Base-by-base conservation (phyloP, 148 eudicot genomes). In the Beta vulgaris region DNA sequence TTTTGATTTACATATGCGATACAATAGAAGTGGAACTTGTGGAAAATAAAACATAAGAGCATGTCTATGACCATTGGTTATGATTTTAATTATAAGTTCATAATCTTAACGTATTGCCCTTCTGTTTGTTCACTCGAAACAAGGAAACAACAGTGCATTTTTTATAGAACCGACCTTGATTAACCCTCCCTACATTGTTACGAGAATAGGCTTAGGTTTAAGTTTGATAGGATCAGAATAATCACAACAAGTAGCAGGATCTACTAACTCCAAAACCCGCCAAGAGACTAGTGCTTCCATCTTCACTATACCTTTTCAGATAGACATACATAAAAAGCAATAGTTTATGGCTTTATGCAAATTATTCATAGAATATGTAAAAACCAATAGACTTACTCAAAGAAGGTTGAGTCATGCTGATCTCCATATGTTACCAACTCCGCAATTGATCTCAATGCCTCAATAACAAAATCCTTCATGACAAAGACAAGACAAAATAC, bases 391-490 rank as follows among this genome's bases (percentile, higher is more conserved):
- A 11, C 97, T 77, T 81, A 95, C 99, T 95, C 97, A 64, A 95
- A 95, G 87, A 84, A 95, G 71, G 89, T 72, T 60, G 89, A 65
- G 75, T 95, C 96, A 89, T 95, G 91, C 81, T 95, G 99, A 86
- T 95, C 99, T 19, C 99, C 99, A 69, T 92, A 95, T 29, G 87
- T 95, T 78, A 95, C 84, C 86, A 95, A 86, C 81, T 95, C 99
- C 7, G 99, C 91, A 80, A 95, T 88, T 68, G 96, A 88, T 85
- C 99, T 88, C 84, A 95, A 65, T 72, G 97, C 93, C 89, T 95
- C 99, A 44, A 95, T 81, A 28, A 95, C 97, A 80, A 90, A 87
- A 71, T 82, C 96, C 99, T 95, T 73, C 72, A 80, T n/a, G 68
- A 51, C 40, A 76, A 46, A 42, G 59, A 77, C 28, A 29, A 63